Conservation (phyloP, 2,329 filamentous ascomycete genomes). For the Colletotrichum paranaense region DNA sequence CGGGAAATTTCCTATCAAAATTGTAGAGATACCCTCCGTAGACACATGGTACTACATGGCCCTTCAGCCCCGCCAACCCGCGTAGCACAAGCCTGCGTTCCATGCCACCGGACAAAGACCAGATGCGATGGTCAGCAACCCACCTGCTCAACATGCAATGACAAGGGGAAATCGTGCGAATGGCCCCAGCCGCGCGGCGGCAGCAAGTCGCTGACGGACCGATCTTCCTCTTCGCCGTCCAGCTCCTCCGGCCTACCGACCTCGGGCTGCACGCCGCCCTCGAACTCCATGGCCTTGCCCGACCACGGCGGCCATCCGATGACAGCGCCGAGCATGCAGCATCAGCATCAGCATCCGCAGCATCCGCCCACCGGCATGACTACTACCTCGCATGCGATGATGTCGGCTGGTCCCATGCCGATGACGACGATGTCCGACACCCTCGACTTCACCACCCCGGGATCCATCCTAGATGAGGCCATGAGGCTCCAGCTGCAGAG, state of each 20-base stretch:
- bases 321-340: neutral
- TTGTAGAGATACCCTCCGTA: constrained; percentile 27
- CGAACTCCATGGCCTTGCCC: neutral
- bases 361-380: constrained; percentile 3
- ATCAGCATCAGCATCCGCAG: neutral
- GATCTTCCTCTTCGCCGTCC: neutral
- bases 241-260: neutral
- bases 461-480: neutral
- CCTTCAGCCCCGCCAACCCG: constrained; percentile 26
- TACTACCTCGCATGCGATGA: neutral
- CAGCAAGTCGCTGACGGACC: too few species aligned
- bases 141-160: constrained; percentile 18
- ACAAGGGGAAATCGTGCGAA: constrained; percentile 20
- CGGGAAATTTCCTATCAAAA: neutral
- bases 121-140: constrained; percentile 30
- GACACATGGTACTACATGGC: constrained; percentile 30
- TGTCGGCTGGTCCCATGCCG: neutral
- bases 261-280: neutral
- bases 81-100: constrained; percentile 28
- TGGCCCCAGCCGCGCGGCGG: constrained; percentile 15
- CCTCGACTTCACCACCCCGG: constrained; percentile 1
- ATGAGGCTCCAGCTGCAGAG: constrained; percentile 15
- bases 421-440: neutral
- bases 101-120: constrained; percentile 29
- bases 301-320: neutral